Evolutionary conservation across 495 filamentous ascomycete genomes (phyloP), one percentile per base, ranked within the genome.

Genomic region (Tirmania nivea): DNA sequence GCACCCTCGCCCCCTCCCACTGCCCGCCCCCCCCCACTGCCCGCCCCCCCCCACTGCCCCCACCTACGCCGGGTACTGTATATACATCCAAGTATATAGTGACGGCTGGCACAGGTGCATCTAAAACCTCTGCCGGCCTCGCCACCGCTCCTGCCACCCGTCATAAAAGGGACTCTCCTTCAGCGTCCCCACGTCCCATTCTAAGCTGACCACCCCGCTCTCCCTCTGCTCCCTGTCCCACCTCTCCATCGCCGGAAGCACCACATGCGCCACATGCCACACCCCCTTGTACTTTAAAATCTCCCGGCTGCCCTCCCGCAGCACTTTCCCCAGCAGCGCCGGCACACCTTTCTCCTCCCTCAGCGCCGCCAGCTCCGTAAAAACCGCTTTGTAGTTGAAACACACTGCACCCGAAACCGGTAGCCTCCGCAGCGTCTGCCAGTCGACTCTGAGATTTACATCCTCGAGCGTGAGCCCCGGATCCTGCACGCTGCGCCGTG

Each of bases 371-470:
- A 94, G 65, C 0, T 82, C 81, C 2, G 85, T 90, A 68, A 94
- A 94, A 0, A 93, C 64, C 0, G 80, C 87, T 63, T 90, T 94
- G 76, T 88, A 94, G 63, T 94, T 94, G 68, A 94, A 94, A 2
- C 85, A 75, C 9, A 94, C 68, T 0, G 73, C 78, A 0, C 75
- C 84, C 0, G 79, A 83, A 5, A 94, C 66, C 2, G 87, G 87
- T 0, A 94, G 69, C 25, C 87, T 75, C 11, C 87, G 78, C 16
- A 94, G 72, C 0, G 87, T 94, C 67, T 94, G 87, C 84, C 86
- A 90, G 64, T 94, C 87, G 2, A 90, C 86, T n/a, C 87, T 77
- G 12, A 94, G 73, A 54, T 80, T 67, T 58, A 81, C 71, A 20
- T 83, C 75, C 0, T 73, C 69, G n/a, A 80, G 59, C 8, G 61